Evolutionary conservation across 768 basidiomycete species (phyloP).

Genomic region (Gloeophyllum trabeum): DNA sequence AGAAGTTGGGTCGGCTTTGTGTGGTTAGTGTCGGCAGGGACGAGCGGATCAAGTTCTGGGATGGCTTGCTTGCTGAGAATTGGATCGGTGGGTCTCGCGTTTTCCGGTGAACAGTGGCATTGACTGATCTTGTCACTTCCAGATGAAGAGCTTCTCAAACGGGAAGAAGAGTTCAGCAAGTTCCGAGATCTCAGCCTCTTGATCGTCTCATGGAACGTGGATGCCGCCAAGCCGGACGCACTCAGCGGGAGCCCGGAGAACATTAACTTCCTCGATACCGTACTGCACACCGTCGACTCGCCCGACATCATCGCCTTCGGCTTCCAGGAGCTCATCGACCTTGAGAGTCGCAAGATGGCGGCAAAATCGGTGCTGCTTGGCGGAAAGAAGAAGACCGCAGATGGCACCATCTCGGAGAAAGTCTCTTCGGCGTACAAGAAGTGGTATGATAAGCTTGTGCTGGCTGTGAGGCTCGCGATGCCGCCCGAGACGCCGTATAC

Average conservation of each 20-base stretch:
- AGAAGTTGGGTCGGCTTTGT: constrained; percentile 50
- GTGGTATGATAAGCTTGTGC: constrained; percentile 76
- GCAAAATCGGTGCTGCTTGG: constrained; percentile 86
- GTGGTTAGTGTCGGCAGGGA: constrained; percentile 73
- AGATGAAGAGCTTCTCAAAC: constrained; percentile 72
- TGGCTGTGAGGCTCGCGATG: constrained; percentile 66
- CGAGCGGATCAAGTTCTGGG: constrained; percentile 73
- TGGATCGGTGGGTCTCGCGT: constrained; percentile 64
- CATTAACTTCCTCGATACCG: constrained; percentile 68
- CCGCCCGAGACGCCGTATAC: constrained; percentile 67
- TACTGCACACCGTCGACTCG: constrained; percentile 53
- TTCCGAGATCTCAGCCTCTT: constrained; percentile 73
- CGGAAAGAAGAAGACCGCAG: constrained; percentile 53
- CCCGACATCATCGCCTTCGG: constrained; percentile 92
- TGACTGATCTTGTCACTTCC: constrained; percentile 1
- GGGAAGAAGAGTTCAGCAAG: constrained; percentile 66
- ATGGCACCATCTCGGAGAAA: constrained; percentile 59
- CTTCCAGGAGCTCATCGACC: constrained; percentile 92
- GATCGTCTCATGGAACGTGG: constrained; percentile 88
- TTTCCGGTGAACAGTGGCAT: not conserved
- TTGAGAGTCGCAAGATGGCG: constrained; percentile 86
- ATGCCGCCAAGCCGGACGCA: constrained; percentile 74
- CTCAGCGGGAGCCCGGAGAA: constrained; percentile 61
- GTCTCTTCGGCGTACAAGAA: constrained; percentile 79
- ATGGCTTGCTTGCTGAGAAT: constrained; percentile 74